phyloP scores from a whole-genome alignment of 1,284 basidiomycete genomes.

The Bjerkandera adusta region DNA sequence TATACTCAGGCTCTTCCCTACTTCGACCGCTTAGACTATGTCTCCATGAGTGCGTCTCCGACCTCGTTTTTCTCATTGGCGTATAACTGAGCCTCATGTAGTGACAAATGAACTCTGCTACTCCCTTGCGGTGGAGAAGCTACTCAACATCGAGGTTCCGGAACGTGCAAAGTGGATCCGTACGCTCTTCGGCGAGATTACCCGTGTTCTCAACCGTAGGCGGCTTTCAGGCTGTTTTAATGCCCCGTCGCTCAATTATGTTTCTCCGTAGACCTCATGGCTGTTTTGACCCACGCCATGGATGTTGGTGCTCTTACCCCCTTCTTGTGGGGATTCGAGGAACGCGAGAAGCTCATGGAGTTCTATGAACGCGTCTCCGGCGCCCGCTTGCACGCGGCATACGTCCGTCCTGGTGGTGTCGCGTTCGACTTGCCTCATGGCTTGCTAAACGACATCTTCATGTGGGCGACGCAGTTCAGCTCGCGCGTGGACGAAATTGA shows the following conservation, averaged over 20 bases:
- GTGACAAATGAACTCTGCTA: constrained; percentile 98
- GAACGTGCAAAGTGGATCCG: constrained; percentile 99
- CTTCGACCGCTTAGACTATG: constrained; percentile 99
- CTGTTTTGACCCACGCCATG: constrained; percentile 93
- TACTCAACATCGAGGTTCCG: constrained; percentile 98
- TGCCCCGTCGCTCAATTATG: constrained; percentile 7
- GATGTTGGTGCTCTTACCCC: constrained; percentile 98
- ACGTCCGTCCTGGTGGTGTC: constrained; percentile 96
- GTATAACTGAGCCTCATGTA: constrained; percentile 28
- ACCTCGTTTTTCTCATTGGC: background rate
- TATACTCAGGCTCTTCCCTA: constrained; percentile 99
- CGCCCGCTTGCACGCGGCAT: constrained; percentile 96
- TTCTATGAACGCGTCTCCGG: constrained; percentile 99
- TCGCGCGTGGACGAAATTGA: constrained; percentile 96
- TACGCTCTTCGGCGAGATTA: constrained; percentile 96
- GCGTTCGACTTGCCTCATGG: constrained; percentile 98
- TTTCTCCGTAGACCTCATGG: constrained; percentile 80
- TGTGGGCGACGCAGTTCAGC: constrained; percentile 95
- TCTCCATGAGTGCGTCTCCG: constrained; percentile 88
- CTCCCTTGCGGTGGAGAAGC: constrained; percentile 96
- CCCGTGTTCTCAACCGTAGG: constrained; percentile 90
- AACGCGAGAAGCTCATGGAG: constrained; percentile 99
- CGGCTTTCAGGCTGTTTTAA: constrained; percentile 14
- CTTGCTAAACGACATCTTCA: constrained; percentile 94
- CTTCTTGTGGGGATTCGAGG: constrained; percentile 99